phyloP scores from a whole-genome alignment of 108 stramenopile species.

The Skeletonema marinoi region DNA sequence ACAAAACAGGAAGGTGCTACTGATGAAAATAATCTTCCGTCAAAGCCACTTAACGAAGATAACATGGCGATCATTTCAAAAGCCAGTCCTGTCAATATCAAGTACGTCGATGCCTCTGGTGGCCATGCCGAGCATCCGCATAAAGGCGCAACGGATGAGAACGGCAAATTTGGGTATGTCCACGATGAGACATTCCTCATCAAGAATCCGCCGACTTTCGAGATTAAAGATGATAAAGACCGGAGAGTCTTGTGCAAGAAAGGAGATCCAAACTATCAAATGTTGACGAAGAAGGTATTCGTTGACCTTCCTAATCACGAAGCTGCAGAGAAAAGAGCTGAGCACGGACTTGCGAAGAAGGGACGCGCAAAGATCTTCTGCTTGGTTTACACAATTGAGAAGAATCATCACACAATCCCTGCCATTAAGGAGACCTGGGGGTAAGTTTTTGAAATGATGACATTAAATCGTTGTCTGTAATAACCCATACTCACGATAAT shows the following conservation, averaged over 20 bases:
- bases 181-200: slow-evolving; percentile 78
- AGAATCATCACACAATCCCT: slow-evolving; percentile 66
- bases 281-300: slow-evolving; percentile 75
- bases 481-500: neutral
- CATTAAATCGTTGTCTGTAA: neutral
- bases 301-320: slow-evolving; percentile 65
- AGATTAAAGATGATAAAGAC: slow-evolving; percentile 43
- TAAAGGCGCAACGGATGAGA: slow-evolving; percentile 74
- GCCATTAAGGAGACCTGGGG: slow-evolving; percentile 80
- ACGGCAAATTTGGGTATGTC: slow-evolving; percentile 80
- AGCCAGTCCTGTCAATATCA: slow-evolving; percentile 66
- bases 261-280: slow-evolving; percentile 67
- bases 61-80: slow-evolving; percentile 67
- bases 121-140: slow-evolving; percentile 79
- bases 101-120: slow-evolving; percentile 63
- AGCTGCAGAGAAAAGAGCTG: slow-evolving; percentile 54
- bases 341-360: slow-evolving; percentile 45
- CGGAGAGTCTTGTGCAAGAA: slow-evolving; percentile 35
- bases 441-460: slow-evolving; percentile 31
- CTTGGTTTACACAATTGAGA: slow-evolving; percentile 82
- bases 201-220: slow-evolving; percentile 70
- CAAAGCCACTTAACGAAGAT: slow-evolving; percentile 57
- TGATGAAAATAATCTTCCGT: slow-evolving; percentile 53
- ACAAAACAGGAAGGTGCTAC: slow-evolving; percentile 5
- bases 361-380: slow-evolving; percentile 86